Conservation (phyloP, 192 early-diverging fungal genomes). For the Coemansia sp. region DNA sequence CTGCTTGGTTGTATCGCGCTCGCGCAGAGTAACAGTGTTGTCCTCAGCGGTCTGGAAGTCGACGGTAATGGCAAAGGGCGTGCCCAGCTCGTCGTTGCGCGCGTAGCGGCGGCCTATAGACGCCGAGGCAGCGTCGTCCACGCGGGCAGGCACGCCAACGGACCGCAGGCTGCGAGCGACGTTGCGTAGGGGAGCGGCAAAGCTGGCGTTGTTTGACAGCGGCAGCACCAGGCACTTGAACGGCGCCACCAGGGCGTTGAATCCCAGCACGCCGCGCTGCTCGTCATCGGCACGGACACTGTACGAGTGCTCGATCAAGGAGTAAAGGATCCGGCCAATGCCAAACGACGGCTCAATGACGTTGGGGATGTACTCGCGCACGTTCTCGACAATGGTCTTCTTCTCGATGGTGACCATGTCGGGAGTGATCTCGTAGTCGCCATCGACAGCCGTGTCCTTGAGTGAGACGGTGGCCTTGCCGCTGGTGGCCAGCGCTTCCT, state of each 20-base stretch:
- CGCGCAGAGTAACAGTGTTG: slow-evolving; percentile 87
- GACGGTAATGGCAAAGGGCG: slow-evolving; percentile 93
- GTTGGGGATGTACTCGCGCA: slow-evolving; percentile 94
- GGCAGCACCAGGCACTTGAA: slow-evolving; percentile 92
- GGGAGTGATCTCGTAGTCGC: slow-evolving; percentile 32
- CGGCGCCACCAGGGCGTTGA: slow-evolving; percentile 88
- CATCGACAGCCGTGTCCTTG: slow-evolving; percentile 17
- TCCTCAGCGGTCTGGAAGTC: slow-evolving; percentile 98
- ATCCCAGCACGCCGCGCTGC: slow-evolving; percentile 81
- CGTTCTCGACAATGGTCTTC: slow-evolving; percentile 47
- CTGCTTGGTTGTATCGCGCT: slow-evolving; percentile 94
- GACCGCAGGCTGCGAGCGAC: slow-evolving; percentile 66
- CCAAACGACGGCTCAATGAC: slow-evolving; percentile 99
- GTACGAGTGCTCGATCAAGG: slow-evolving; percentile 92
- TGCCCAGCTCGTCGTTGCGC: slow-evolving; percentile 97
- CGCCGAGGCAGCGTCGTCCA: slow-evolving; percentile 81
- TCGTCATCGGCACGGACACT: slow-evolving; percentile 87
- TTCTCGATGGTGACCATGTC: slow-evolving; percentile 47
- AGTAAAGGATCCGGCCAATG: slow-evolving; percentile 95
- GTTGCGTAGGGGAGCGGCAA: slow-evolving; percentile 61
- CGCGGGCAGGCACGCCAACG: slow-evolving; percentile 69
- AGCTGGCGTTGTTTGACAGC: slow-evolving; percentile 72
- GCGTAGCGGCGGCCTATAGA: slow-evolving; percentile 94
- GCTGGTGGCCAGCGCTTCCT: slow-evolving; percentile 12
- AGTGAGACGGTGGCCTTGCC: slow-evolving; percentile 28